These are phyloP conservation scores for Xylariaceae sp. DNA, from an alignment of 2,329 filamentous ascomycete species.

Conservation along the genomic window DNA sequence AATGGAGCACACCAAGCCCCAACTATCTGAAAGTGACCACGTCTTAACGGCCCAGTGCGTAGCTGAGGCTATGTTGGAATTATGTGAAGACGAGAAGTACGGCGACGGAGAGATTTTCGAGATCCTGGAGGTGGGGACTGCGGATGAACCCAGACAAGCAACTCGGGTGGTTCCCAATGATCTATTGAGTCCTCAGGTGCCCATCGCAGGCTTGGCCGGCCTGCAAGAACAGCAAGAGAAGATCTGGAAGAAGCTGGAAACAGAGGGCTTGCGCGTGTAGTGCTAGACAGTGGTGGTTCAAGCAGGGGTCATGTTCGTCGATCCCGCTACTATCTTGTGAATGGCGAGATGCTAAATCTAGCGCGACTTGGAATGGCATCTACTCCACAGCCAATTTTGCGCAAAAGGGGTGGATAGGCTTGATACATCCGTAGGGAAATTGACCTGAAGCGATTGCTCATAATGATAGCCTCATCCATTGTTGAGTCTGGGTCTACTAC, in stretches of 20 bases:
- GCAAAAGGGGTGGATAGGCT: not conserved
- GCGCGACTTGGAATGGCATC: not conserved
- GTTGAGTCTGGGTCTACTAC: too few species aligned
- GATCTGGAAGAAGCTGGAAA: conserved; percentile 1
- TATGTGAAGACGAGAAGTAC: not conserved
- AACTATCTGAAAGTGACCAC: not conserved
- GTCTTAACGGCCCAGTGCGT: not conserved
- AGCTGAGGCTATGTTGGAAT: conserved; percentile 1
- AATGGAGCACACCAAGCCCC: not conserved
- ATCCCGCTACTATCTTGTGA: too few species aligned
- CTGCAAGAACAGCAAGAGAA: conserved; percentile 4
- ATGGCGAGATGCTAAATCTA: not conserved
- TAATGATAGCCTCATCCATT: not conserved
- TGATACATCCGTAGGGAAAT: not conserved
- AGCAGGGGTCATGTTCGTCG: too few species aligned
- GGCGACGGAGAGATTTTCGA: conserved; percentile 6
- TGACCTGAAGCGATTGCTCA: not conserved
- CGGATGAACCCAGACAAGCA: not conserved
- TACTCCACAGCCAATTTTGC: not conserved
- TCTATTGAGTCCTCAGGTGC: not conserved
- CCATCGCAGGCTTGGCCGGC: not conserved
- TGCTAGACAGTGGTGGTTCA: not conserved
- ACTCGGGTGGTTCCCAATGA: not conserved
- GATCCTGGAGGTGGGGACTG: not conserved
- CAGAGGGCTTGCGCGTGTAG: not conserved